Evolutionary conservation across 83 land plant species (phyloP).

Genomic region (Thuja plicata): DNA sequence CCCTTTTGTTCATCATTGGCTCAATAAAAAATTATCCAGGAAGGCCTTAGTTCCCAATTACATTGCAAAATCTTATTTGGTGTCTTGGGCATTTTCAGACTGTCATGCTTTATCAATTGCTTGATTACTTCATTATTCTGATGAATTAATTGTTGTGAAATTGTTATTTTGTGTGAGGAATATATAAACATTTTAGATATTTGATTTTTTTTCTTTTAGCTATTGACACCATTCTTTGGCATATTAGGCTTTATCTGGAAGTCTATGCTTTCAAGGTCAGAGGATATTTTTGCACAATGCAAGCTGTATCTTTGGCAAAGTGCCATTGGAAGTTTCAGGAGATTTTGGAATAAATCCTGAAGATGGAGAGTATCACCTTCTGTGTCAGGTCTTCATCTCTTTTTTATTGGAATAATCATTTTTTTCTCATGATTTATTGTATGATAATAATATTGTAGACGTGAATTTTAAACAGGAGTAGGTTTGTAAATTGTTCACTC

Average conservation of each 20-base stretch:
- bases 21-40: background rate
- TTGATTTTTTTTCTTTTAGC: background rate
- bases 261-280: conserved; percentile 85
- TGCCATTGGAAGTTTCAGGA: conserved; percentile 94
- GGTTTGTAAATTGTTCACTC: background rate
- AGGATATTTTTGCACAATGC: conserved; percentile 84
- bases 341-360: conserved; percentile 97
- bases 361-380: conserved; percentile 92
- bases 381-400: conserved; percentile 77
- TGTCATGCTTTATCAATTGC: background rate
- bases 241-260: conserved; percentile 35
- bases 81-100: background rate
- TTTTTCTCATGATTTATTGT: background rate
- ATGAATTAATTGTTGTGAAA: background rate
- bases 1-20: background rate
- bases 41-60: background rate
- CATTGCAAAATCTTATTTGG: background rate
- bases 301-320: conserved; percentile 84
- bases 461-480: background rate
- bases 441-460: background rate
- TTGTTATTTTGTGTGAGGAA: background rate
- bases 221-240: background rate
- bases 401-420: background rate
- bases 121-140: background rate
- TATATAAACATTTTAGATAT: background rate